Evolutionary conservation across 2,329 filamentous ascomycete genomes (phyloP), one percentile per base, ranked within the genome.

Genomic region (Arthrobotrys iridis): DNA sequence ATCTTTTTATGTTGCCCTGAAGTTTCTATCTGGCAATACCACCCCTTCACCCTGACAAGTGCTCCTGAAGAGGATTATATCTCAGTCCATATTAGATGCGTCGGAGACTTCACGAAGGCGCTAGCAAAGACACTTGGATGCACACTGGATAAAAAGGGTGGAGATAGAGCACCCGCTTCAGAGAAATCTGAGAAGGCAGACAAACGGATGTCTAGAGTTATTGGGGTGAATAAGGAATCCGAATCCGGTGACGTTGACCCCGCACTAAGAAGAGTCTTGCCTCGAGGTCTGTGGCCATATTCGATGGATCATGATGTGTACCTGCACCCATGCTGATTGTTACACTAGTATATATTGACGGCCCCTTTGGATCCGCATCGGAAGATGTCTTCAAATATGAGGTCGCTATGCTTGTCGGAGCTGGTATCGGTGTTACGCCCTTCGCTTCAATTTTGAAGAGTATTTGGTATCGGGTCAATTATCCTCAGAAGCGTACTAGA

Each of bases 401-500:
- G 83, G 86, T 92, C 40, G 88, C 91, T 4, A 85, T 93, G 24
- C 87, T 94, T n/a, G 90, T 91, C 72, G 91, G 91, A 74, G 92
- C 91, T 0, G 91, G 91, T 82, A 94, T 94, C 77, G 91, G 91
- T 78, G 91, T 93, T 10, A 94, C 91, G n/a, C 91, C 91, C 0
- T 94, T 93, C 83, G 91, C 91, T 10, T 93, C 91, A 0, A 93
- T 94, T 79, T 86, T 94, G 80, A 96, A 96, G 85, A 93, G 90
- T 62, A 94, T 96, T 83, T 96, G 92, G 92, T 96, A 95, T 85
- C 88, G 92, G 57, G 93, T 94, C 90, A 94, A 93, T 85, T 93
- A 92, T 83, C 90, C 91, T 1, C 89, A 92, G 81, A 88, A 90
- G 82, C 91, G 90, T 83, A 93, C 91, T 1, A 86, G 91, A 2